Evolutionary conservation across 768 basidiomycete genomes (phyloP).

Genomic region (Leccinum fibrillosum): DNA sequence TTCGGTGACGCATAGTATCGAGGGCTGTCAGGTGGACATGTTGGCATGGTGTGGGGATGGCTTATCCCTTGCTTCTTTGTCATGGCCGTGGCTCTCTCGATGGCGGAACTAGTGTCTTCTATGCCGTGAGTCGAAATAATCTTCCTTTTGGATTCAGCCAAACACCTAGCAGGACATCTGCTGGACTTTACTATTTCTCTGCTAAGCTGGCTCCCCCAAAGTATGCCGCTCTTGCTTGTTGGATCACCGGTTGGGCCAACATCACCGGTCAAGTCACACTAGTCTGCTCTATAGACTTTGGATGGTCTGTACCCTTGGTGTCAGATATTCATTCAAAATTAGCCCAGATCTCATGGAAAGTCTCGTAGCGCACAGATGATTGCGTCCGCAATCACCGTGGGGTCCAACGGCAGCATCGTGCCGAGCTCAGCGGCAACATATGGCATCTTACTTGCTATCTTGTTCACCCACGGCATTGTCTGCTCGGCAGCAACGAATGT

Average conservation of each 20-base stretch:
- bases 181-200: conserved; percentile 76
- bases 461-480: conserved; percentile 62
- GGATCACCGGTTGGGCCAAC: conserved; percentile 66
- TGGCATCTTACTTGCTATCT: conserved; percentile 61
- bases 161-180: conserved; percentile 54
- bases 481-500: conserved; percentile 67
- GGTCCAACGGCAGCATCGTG: conserved; percentile 48
- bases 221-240: conserved; percentile 59
- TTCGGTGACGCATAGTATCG: not conserved
- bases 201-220: conserved; percentile 66
- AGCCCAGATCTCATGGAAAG: not conserved
- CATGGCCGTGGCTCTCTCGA: conserved; percentile 59
- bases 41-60: conserved; percentile 78
- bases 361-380: conserved; percentile 66
- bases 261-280: conserved; percentile 68
- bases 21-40: conserved; percentile 54
- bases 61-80: conserved; percentile 69
- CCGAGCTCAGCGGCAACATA: conserved; percentile 59
- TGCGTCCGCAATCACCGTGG: conserved; percentile 62
- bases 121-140: conserved; percentile 58
- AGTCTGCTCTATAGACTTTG: conserved; percentile 59
- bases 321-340: not conserved
- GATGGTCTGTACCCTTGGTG: not conserved
- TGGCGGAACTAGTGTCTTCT: conserved; percentile 69
- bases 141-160: not conserved